phyloP scores from a whole-genome alignment of 352 stramenopile genomes.

The Pythium sp. region DNA sequence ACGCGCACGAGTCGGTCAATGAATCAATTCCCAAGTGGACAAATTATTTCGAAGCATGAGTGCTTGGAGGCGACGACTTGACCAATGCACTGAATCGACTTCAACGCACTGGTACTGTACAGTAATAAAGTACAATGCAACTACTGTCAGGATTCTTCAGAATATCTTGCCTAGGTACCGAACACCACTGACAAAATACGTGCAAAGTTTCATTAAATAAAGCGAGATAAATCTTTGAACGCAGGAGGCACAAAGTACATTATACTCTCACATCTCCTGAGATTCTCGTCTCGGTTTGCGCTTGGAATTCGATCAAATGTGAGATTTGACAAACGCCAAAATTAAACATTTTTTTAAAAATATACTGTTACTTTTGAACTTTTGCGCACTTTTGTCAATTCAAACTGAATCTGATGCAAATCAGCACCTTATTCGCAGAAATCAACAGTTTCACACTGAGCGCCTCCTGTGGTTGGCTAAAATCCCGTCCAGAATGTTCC shows the following conservation, averaged over 20 bases:
- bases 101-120: too few relatives aligned
- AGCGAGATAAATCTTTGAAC: neutral
- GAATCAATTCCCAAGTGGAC: neutral
- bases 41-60: neutral
- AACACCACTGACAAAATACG: neutral
- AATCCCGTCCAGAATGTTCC: neutral
- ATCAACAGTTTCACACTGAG: neutral
- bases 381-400: neutral
- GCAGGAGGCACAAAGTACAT: neutral
- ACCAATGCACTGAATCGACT: too few relatives aligned
- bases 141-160: neutral
- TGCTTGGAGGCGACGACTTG: too few relatives aligned
- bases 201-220: neutral
- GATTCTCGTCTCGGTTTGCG: too few relatives aligned
- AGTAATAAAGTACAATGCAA: too few relatives aligned
- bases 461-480: neutral
- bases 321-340: too few relatives aligned
- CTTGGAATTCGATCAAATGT: too few relatives aligned
- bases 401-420: neutral
- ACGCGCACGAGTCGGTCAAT: neutral
- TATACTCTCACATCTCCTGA: too few relatives aligned
- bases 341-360: too few relatives aligned
- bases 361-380: too few relatives aligned
- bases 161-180: neutral
- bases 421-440: neutral